A percentile compares a stretch with the other conserved stretches of the same genome.
Evolutionary conservation across 345 rosid species (phyloP).

Genomic region (Excoecaria cochinchinensis): DNA sequence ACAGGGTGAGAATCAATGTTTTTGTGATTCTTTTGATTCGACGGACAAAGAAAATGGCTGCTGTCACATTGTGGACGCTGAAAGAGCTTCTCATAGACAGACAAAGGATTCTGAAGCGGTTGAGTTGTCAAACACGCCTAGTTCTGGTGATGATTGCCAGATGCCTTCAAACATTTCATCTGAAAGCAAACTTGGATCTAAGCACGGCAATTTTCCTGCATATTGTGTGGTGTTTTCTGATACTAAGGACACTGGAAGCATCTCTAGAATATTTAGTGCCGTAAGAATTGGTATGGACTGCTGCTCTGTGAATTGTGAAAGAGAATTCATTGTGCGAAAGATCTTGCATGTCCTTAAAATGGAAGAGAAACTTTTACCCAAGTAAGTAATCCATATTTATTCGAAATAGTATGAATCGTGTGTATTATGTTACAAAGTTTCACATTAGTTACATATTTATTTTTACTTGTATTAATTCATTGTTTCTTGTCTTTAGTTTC

Average conservation of each 20-base stretch:
- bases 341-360: slow-evolving; percentile 25
- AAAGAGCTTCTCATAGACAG: slow-evolving; percentile 16
- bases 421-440: neutral
- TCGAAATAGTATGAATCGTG: neutral
- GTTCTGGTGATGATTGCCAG: slow-evolving; percentile 21
- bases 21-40: too few species aligned
- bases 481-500: neutral
- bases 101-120: slow-evolving; percentile 10
- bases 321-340: slow-evolving; percentile 14
- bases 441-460: neutral
- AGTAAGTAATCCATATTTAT: slow-evolving; percentile 40
- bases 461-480: neutral
- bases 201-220: slow-evolving; percentile 29
- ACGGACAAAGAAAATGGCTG: too few species aligned
- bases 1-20: too few species aligned
- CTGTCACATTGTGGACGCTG: slow-evolving; percentile 1
- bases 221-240: slow-evolving; percentile 44
- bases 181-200: slow-evolving; percentile 26
- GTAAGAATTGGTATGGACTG: slow-evolving; percentile 8
- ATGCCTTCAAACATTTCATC: slow-evolving; percentile 17
- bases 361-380: slow-evolving; percentile 34
- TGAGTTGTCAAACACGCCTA: neutral
- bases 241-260: slow-evolving; percentile 34
- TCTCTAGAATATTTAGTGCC: slow-evolving; percentile 23
- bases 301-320: slow-evolving; percentile 17